Percentiles rank a stretch among this genome's conserved stretches.
Conservation (phyloP, 2,329 filamentous ascomycete species). For the Diaporthe eres region DNA sequence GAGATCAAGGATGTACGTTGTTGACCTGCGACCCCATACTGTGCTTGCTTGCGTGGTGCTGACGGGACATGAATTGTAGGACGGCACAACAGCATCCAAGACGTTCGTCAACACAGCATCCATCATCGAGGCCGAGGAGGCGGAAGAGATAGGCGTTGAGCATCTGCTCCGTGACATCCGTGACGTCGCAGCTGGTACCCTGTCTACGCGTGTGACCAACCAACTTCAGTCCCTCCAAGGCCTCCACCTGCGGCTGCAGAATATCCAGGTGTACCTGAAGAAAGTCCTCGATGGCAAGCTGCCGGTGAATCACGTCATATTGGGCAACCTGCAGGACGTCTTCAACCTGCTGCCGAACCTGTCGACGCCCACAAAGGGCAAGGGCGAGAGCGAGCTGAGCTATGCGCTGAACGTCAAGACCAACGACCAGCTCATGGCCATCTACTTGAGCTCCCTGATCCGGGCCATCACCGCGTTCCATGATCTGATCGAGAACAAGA, state of each 20-base stretch:
- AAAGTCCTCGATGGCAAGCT: conserved; percentile 95
- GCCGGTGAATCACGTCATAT: conserved; percentile 96
- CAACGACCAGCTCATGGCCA: conserved; percentile 98
- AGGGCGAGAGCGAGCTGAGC: conserved; percentile 87
- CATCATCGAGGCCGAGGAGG: conserved; percentile 98
- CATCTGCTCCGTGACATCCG: conserved; percentile 97
- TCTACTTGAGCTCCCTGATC: conserved; percentile 97
- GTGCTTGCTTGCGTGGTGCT: conserved; percentile 17
- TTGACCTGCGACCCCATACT: conserved; percentile 41
- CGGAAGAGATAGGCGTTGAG: conserved; percentile 98
- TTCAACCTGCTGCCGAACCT: conserved; percentile 99
- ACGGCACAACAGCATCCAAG: conserved; percentile 95
- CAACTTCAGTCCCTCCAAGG: conserved; percentile 98
- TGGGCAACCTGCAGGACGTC: conserved; percentile 98
- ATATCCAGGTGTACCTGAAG: conserved; percentile 95
- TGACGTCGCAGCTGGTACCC: conserved; percentile 95
- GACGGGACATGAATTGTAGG: conserved; percentile 67
- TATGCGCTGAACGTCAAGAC: conserved; percentile 99
- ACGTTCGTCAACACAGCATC: conserved; percentile 99
- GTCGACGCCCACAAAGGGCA: conserved; percentile 78
- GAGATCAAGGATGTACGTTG: conserved; percentile 95
- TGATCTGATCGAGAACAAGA: conserved; percentile 99
- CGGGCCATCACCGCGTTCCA: conserved; percentile 99
- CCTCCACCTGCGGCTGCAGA: conserved; percentile 91
- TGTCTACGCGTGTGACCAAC: conserved; percentile 96